phyloP scores from a whole-genome alignment of 352 stramenopile species.

The Globisporangium radiosum region DNA sequence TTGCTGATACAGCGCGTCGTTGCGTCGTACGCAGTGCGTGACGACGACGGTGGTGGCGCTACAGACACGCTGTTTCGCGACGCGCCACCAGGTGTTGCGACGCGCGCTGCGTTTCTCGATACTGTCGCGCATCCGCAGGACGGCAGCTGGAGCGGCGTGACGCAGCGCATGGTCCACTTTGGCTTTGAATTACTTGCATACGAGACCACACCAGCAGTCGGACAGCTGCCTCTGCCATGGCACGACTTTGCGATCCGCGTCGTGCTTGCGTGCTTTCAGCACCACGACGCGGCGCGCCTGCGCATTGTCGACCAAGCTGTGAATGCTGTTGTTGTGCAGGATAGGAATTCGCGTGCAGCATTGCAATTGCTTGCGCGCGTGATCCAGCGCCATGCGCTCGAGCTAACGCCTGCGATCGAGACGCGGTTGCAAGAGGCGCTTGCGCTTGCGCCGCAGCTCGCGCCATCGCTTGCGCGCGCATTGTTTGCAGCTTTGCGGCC shows the following conservation, averaged over 20 bases:
- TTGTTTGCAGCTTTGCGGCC: slow-evolving; percentile 31
- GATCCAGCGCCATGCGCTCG: slow-evolving; percentile 30
- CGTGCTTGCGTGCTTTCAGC: slow-evolving; percentile 38
- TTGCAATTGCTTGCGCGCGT: slow-evolving; percentile 32
- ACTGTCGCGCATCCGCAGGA: slow-evolving; percentile 24
- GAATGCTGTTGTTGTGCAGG: slow-evolving; percentile 38
- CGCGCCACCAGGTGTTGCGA: background rate
- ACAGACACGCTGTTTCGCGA: background rate
- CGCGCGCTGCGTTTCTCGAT: slow-evolving; percentile 16
- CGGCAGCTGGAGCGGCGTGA: slow-evolving; percentile 26
- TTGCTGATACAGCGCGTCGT: slow-evolving; percentile 23
- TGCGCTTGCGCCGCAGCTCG: slow-evolving; percentile 44
- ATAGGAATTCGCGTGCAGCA: slow-evolving; percentile 16
- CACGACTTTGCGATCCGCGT: slow-evolving; percentile 38
- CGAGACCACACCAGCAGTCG: background rate
- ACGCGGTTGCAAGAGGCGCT: slow-evolving; percentile 37
- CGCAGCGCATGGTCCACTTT: slow-evolving; percentile 27
- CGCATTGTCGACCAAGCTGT: slow-evolving; percentile 36
- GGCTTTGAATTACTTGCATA: slow-evolving; percentile 27
- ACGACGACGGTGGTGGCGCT: background rate
- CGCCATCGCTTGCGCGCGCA: slow-evolving; percentile 16
- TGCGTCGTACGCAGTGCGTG: slow-evolving; percentile 16
- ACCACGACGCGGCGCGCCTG: slow-evolving; percentile 23
- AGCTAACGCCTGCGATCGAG: slow-evolving; percentile 26
- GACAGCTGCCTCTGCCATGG: slow-evolving; percentile 12